phyloP scores from a whole-genome alignment of 2,329 filamentous ascomycete genomes.

The Arthrobotrys conoides region DNA sequence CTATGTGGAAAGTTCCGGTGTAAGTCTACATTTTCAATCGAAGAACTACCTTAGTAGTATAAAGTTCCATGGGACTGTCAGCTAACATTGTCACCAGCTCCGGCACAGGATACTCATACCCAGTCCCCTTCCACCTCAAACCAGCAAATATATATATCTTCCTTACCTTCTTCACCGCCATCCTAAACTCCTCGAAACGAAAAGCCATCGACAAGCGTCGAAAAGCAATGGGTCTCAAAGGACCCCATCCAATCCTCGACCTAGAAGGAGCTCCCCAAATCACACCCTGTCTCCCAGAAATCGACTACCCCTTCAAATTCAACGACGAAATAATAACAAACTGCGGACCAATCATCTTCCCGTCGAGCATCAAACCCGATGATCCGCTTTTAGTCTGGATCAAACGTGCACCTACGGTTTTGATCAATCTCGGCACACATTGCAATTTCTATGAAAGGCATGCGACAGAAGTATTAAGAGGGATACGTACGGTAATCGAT shows the following conservation, averaged over 20 bases:
- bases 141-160: constrained; percentile 55
- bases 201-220: constrained; percentile 48
- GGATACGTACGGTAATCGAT: constrained; percentile 43
- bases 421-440: constrained; percentile 62
- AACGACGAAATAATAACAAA: constrained; percentile 47
- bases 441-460: constrained; percentile 53
- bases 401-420: constrained; percentile 51
- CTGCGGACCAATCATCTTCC: constrained; percentile 61
- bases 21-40: constrained; percentile 20
- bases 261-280: constrained; percentile 51
- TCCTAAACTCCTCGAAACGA: constrained; percentile 41
- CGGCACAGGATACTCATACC: constrained; percentile 59
- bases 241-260: constrained; percentile 53
- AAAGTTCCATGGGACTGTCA: not conserved
- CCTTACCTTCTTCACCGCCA: constrained; percentile 42
- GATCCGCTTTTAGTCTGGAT: constrained; percentile 60
- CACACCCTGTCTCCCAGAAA: constrained; percentile 57
- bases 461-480: constrained; percentile 46
- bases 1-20: constrained; percentile 54
- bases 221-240: constrained; percentile 52
- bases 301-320: constrained; percentile 60
- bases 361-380: constrained; percentile 47
- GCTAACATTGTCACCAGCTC: constrained; percentile 18
- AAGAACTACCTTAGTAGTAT: too few relatives aligned
- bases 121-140: constrained; percentile 51